These are phyloP conservation scores for Hypoxylon trugodes DNA, from an alignment of 495 filamentous ascomycete species.

Conservation along the genomic window DNA sequence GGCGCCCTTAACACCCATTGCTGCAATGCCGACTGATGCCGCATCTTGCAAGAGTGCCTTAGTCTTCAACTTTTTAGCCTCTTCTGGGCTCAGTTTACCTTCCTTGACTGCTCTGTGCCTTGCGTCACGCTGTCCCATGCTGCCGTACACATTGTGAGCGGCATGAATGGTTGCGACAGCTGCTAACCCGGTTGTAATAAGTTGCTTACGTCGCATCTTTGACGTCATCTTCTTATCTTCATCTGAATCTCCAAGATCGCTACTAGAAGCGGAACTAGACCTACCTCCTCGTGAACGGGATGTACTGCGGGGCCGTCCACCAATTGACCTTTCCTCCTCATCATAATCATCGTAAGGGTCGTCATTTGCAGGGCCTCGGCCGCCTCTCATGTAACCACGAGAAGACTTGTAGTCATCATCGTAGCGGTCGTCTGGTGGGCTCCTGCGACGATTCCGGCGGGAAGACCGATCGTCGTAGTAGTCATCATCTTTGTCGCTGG, in stretches of 20 bases:
- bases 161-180: constrained; percentile 91
- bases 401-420: constrained; percentile 65
- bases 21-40: constrained; percentile 82
- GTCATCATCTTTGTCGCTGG: constrained; percentile 50
- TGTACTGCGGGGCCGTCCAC: constrained; percentile 47
- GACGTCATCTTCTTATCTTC: constrained; percentile 78
- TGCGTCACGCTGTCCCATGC: constrained; percentile 76
- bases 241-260: constrained; percentile 74
- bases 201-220: constrained; percentile 84
- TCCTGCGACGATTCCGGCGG: constrained; percentile 42
- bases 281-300: constrained; percentile 48
- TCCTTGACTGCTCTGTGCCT: constrained; percentile 74
- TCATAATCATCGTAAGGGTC: constrained; percentile 58
- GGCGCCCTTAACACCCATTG: constrained; percentile 85
- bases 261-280: constrained; percentile 62
- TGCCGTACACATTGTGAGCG: constrained; percentile 78
- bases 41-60: constrained; percentile 80
- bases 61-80: constrained; percentile 76
- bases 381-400: constrained; percentile 55
- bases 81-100: constrained; percentile 75
- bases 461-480: constrained; percentile 44
- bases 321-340: constrained; percentile 55
- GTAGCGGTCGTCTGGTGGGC: constrained; percentile 49
- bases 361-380: constrained; percentile 42
- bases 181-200: constrained; percentile 83